Evolutionary conservation across 2,329 filamentous ascomycete genomes (phyloP), one percentile per base, ranked within the genome.

Genomic region (Fusarium sp.): DNA sequence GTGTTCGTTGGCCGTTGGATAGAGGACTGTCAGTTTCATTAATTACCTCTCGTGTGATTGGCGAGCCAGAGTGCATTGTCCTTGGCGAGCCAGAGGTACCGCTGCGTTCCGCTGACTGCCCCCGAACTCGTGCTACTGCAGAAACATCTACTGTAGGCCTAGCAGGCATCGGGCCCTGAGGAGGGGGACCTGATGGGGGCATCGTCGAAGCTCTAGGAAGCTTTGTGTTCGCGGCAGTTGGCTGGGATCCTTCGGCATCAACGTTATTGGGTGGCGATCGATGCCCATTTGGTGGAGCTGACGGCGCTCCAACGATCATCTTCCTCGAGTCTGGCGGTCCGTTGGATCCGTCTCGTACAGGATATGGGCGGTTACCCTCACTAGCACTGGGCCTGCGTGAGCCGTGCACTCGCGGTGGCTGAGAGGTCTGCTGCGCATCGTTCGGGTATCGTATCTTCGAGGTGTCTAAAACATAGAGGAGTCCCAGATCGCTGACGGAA

Each of bases 401-500:
- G 22, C 75, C 78, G 56, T 84, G 83, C 22, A 77, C 68, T 63
- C 81, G 82, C 47, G 76, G 34, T 20, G 50, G 83, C 8, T 79
- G 76, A 15, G 65, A 70, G 56, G 60, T 50, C 53, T 78, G 78
- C 56, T 79, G 78, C 7, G 85, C 81, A 76, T 98, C 95, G 73
- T 93, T 95, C 2, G 96, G 96, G 80, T 99, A 99, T 70, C 96
- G 89, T 73, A 99, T 99, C 81, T 99, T 99, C 50, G 89, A 91
- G 11, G 96, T 99, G 80, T 99, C 96, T 66, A 99, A 85, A 70
- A 98, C 88, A 80, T 98, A 99, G 38, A 94, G 92, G 76, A 97
- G 88, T 63, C 92, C 94, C 55, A 99, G 85, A 78, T 99, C 96
- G 66, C 91, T 91, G 32, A 93, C 89, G 75, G 96, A 90, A 50